Base-by-base conservation (phyloP, 805 yeast genomes). In the Metschnikowia lunata region DNA sequence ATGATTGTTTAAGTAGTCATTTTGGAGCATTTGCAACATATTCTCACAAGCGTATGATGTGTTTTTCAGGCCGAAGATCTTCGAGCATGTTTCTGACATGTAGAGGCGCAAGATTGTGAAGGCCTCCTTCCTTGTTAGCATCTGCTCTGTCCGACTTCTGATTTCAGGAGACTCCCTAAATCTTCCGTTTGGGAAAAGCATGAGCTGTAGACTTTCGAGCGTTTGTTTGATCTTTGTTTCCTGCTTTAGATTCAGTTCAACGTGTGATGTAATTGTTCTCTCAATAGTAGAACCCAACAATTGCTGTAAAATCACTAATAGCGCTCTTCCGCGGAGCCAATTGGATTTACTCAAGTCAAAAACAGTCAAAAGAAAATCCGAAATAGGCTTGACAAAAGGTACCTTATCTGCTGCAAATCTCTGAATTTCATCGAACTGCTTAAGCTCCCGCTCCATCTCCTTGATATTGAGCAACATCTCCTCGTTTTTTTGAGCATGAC, bases 211-310 rank as follows among this genome's bases (percentile, higher is more conserved):
- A 37, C 49, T 26, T 1, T 46, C 45, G 2, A 68, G 34, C 4
- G 62, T 29, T 9, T 71, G 75, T n/a, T 71, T 62, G 0, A 85
- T 58, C 28, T 68, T 71, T 8, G 67, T 72, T 37, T 77, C 80
- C 8, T 70, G 67, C 32, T 69, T 49, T 6, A 67, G 15, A 30
- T 57, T 60, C 18, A 54, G 55, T 32, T 69, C 66, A 29, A 78
- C 61, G 46, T 66, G 66, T 27, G 74, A 71, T 34, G 82, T 65
- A 5, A 80, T 73, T 42, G 76, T 78, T 57, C 80, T 82, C 57
- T 90, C 97, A 40, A 90, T 83, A 0, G 97, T 85, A 2, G 91
- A 85, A 0, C 97, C 97, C 32, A 90, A 72, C 1, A 90, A 62
- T 59, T 88, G 96, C 61, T 89, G 97, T 42, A 90, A 65, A 4